These are phyloP conservation scores for Candida tetrigidarum DNA, from an alignment of 1,139 yeast species.

Conservation along the genomic window DNA sequence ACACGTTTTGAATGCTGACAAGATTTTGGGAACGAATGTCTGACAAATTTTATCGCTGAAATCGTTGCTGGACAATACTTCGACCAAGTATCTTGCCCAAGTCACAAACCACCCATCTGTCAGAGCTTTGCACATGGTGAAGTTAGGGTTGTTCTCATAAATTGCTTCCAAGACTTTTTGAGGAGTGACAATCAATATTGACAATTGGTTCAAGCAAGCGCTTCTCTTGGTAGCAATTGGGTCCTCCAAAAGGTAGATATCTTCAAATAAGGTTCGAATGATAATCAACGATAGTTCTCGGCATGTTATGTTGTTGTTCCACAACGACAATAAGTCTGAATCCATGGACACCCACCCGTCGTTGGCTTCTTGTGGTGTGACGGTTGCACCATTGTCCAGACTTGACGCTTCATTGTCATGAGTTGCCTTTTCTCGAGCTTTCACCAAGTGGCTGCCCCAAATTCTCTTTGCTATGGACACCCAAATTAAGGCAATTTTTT, in stretches of 20 bases:
- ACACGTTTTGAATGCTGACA: constrained; percentile 87
- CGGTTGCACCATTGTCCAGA: constrained; percentile 3
- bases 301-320: constrained; percentile 66
- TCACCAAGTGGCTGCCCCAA: constrained; percentile 73
- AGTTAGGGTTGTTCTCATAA: constrained; percentile 73
- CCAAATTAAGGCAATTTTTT: constrained; percentile 90
- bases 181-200: constrained; percentile 83
- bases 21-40: constrained; percentile 63
- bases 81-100: constrained; percentile 72
- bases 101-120: constrained; percentile 85
- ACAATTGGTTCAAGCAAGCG: constrained; percentile 75
- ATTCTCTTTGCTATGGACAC: constrained; percentile 89
- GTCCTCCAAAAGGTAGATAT: constrained; percentile 90
- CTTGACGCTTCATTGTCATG: neutral
- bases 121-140: constrained; percentile 64
- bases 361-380: constrained; percentile 42
- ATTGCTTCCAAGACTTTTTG: constrained; percentile 62
- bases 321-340: constrained; percentile 67
- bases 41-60: constrained; percentile 40
- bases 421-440: constrained; percentile 18
- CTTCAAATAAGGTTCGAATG: constrained; percentile 88
- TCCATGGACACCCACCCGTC: constrained; percentile 97
- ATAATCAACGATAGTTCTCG: constrained; percentile 81
- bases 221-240: constrained; percentile 85
- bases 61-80: constrained; percentile 45